Percentiles rank a stretch among this genome's conserved stretches.
Evolutionary conservation across 192 early-diverging fungal genomes (phyloP).

Genomic region (Fimicolochytrium jonesii): DNA sequence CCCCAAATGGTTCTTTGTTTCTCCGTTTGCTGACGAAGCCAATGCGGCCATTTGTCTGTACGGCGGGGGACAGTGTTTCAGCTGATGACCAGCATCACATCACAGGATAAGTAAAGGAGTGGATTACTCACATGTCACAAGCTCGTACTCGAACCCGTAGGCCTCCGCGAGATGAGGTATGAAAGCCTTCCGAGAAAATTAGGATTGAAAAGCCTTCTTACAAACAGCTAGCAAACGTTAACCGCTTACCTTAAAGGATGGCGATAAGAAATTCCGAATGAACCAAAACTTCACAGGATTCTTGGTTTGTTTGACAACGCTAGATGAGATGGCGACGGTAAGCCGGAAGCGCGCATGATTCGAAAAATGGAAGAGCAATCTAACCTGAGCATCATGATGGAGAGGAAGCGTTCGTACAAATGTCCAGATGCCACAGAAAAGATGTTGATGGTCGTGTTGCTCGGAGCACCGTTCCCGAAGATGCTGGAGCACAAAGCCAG

Average conservation of each 20-base stretch:
- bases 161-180: conserved; percentile 82
- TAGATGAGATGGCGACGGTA: conserved; percentile 20
- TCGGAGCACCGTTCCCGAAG: too few species aligned
- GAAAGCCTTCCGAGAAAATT: conserved; percentile 60
- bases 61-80: background rate
- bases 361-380: background rate
- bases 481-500: too few species aligned
- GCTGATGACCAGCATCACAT: background rate
- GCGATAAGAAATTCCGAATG: conserved; percentile 96
- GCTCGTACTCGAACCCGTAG: conserved; percentile 89
- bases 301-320: conserved; percentile 82
- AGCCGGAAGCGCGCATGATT: background rate
- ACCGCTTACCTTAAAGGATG: conserved; percentile 76
- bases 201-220: background rate
- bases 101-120: background rate
- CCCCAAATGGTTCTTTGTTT: conserved; percentile 99
- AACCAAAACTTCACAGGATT: conserved; percentile 97
- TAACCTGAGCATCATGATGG: conserved; percentile 84
- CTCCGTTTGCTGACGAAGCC: conserved; percentile 86
- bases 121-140: conserved; percentile 71
- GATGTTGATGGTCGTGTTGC: conserved; percentile 74
- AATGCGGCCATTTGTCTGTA: conserved; percentile 92
- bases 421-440: conserved; percentile 98
- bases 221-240: background rate
- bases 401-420: conserved; percentile 94